These are phyloP conservation scores for Clitopilus passeckerianus DNA, from an alignment of 768 basidiomycete genomes.

Conservation along the genomic window DNA sequence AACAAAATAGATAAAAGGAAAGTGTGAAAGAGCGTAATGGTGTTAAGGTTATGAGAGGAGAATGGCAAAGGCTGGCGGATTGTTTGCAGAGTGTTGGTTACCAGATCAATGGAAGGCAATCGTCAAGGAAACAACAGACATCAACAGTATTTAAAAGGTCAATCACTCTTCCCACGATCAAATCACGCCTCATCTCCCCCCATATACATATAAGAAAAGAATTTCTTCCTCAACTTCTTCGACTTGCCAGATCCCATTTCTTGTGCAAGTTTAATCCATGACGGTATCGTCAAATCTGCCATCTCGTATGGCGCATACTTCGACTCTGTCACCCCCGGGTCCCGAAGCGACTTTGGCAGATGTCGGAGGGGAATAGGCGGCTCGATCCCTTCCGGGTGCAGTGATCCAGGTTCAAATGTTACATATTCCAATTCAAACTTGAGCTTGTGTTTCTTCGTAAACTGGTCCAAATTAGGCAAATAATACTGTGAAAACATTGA, in stretches of 20 bases:
- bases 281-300: slow-evolving; percentile 72
- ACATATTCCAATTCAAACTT: slow-evolving; percentile 75
- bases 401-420: slow-evolving; percentile 39
- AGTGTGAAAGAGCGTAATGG: slow-evolving; percentile 12
- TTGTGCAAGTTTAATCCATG: slow-evolving; percentile 67
- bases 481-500: slow-evolving; percentile 46
- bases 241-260: slow-evolving; percentile 49
- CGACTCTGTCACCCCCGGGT: slow-evolving; percentile 32
- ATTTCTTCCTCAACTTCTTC: slow-evolving; percentile 54
- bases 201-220: slow-evolving; percentile 74
- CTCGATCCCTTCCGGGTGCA: neutral
- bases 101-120: slow-evolving; percentile 26
- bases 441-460: slow-evolving; percentile 45
- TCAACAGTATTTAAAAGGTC: slow-evolving; percentile 8
- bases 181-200: slow-evolving; percentile 28
- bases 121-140: slow-evolving; percentile 37
- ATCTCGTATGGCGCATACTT: slow-evolving; percentile 68
- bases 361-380: slow-evolving; percentile 42
- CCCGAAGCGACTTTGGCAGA: slow-evolving; percentile 45
- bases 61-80: slow-evolving; percentile 14
- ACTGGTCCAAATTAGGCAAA: slow-evolving; percentile 50
- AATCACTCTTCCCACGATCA: slow-evolving; percentile 8
- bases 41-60: slow-evolving; percentile 18
- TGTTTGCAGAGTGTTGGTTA: slow-evolving; percentile 17
- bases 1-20: slow-evolving; percentile 19